Evolutionary conservation across 2,329 filamentous ascomycete genomes (phyloP).

Genomic region (Mollisiaceae sp.): DNA sequence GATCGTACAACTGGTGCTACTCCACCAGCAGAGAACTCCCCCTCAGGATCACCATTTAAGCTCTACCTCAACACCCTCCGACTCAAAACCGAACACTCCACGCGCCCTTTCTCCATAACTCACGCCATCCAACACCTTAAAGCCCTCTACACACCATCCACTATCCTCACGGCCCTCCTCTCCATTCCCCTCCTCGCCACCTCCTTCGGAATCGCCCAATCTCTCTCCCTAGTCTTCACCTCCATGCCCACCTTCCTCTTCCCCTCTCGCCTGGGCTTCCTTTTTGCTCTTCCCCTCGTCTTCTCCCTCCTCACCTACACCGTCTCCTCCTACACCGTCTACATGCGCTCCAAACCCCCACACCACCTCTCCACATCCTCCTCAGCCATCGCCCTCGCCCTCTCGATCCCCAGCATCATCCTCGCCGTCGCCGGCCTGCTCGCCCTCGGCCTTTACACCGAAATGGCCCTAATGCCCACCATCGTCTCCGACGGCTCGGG

Average conservation of each 20-base stretch:
- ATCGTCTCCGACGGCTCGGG: constrained; percentile 10
- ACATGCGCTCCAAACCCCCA: constrained; percentile 18
- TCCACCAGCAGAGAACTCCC: constrained; percentile 13
- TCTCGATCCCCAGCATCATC: constrained; percentile 22
- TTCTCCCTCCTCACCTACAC: constrained; percentile 29
- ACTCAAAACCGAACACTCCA: constrained; percentile 27
- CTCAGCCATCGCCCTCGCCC: neutral
- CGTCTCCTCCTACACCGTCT: constrained; percentile 20
- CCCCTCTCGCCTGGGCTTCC: constrained; percentile 47
- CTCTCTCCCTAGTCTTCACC: constrained; percentile 54
- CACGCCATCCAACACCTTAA: constrained; percentile 48
- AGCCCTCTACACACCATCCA: constrained; percentile 56
- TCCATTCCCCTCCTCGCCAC: constrained; percentile 52
- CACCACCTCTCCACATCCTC: constrained; percentile 15
- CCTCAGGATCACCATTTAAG: constrained; percentile 22
- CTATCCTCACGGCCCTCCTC: constrained; percentile 51
- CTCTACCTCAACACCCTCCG: constrained; percentile 29
- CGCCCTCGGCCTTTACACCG: constrained; percentile 30
- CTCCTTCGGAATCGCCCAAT: constrained; percentile 54
- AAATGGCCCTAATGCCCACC: constrained; percentile 16
- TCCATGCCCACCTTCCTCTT: constrained; percentile 50
- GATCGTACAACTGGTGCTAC: constrained; percentile 45
- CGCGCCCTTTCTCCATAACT: constrained; percentile 32
- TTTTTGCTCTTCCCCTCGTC: constrained; percentile 45
- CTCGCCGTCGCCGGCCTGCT: constrained; percentile 29